These are phyloP conservation scores for Cladosporium sphaerospermum DNA, from an alignment of 2,329 filamentous ascomycete genomes.

Conservation along the genomic window DNA sequence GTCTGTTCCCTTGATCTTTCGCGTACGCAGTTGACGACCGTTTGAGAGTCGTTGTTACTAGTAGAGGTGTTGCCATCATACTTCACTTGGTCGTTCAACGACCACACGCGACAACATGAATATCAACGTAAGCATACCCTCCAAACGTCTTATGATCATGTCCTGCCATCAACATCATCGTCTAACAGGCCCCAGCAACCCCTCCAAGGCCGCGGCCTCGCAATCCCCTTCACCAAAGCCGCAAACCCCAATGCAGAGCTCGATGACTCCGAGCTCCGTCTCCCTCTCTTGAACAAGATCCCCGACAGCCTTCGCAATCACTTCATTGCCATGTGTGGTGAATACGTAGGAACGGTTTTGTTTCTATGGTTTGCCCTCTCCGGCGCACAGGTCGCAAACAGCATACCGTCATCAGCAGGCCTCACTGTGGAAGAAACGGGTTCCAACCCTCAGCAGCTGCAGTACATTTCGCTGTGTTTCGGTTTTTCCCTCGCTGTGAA, in stretches of 20 bases:
- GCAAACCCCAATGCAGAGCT: slow-evolving; percentile 21
- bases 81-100: no score
- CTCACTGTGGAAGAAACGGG: slow-evolving; percentile 25
- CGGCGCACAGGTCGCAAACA: slow-evolving; percentile 42
- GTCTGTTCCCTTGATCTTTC: no score
- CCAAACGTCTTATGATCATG: no score
- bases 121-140: no score
- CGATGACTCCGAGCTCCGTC: slow-evolving; percentile 20
- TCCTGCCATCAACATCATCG: no score
- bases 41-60: no score
- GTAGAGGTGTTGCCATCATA: no score
- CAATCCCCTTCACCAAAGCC: slow-evolving; percentile 29
- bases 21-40: no score
- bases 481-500: slow-evolving; percentile 38
- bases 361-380: slow-evolving; percentile 42
- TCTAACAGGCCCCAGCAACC: slow-evolving; percentile 2
- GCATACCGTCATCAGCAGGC: slow-evolving; percentile 23
- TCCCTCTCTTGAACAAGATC: slow-evolving; percentile 23
- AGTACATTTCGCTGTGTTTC: slow-evolving; percentile 35
- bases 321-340: slow-evolving; percentile 30
- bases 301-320: slow-evolving; percentile 26
- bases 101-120: no score
- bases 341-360: slow-evolving; percentile 40
- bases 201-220: slow-evolving; percentile 22
- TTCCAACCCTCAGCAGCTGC: slow-evolving; percentile 32